Evolutionary conservation across 352 stramenopile genomes (phyloP).

Genomic region (Phytophthora pseudosyringae): DNA sequence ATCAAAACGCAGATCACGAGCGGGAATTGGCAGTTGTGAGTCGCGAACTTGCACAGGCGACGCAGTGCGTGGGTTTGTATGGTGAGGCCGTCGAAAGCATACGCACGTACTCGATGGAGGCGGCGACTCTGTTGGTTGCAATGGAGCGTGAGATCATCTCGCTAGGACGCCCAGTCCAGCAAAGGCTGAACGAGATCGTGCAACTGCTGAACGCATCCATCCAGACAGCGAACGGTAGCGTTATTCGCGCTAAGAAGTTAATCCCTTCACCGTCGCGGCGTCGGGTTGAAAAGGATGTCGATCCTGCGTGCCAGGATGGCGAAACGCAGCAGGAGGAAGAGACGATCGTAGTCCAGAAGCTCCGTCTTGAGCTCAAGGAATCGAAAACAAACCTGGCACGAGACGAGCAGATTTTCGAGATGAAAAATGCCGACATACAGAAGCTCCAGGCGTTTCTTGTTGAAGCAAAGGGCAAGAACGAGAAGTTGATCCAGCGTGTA

Average conservation of each 20-base stretch:
- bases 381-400: constrained; percentile 70
- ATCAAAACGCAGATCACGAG: constrained; percentile 10
- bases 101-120: constrained; percentile 64
- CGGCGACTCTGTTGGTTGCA: constrained; percentile 70
- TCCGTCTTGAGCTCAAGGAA: constrained; percentile 65
- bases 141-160: constrained; percentile 83
- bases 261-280: constrained; percentile 15
- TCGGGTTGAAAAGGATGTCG: constrained; percentile 14
- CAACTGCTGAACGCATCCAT: constrained; percentile 77
- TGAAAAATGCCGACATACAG: constrained; percentile 83
- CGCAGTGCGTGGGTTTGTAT: constrained; percentile 48
- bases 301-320: constrained; percentile 15
- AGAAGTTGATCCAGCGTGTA: constrained; percentile 71
- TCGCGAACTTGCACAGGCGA: constrained; percentile 44
- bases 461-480: constrained; percentile 77
- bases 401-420: constrained; percentile 88
- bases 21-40: constrained; percentile 20
- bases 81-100: constrained; percentile 65
- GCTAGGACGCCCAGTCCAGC: constrained; percentile 71
- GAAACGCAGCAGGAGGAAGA: constrained; percentile 26
- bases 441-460: constrained; percentile 58
- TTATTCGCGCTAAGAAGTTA: constrained; percentile 37
- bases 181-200: constrained; percentile 84
- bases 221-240: constrained; percentile 61
- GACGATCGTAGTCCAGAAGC: constrained; percentile 35